Base-by-base conservation (phyloP, 192 early-diverging fungal genomes). In the Linnemannia zychae region DNA sequence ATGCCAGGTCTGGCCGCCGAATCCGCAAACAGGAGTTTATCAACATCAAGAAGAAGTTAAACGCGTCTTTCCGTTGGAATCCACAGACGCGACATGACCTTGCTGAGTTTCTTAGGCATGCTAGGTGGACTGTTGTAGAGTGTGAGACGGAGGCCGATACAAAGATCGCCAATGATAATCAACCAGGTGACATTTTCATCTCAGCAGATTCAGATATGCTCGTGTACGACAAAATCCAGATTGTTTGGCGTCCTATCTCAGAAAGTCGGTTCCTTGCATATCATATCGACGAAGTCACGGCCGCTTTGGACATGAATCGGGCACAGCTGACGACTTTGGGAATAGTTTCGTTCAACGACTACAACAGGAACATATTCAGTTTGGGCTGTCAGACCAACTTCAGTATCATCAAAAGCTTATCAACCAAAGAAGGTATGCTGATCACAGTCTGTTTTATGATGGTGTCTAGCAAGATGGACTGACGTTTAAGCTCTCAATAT, bases 81-180 rank as follows among this genome's bases (percentile, higher is more conserved):
- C 31, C 31, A 18, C 22, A 6, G n/a, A 1, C 47, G 17, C 46
- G 71, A 11, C 28, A 52, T 33, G 46, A 46, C 5, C 38, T 72
- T 9, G 71, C 48, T 18, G 22, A 22, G 2, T 72, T 50, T 48
- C 71, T 72, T 12, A 4, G 71, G 22, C 11, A n/a, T 3, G 9
- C n/a, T 22, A 13, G 49, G 12, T 52, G 49, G 71, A 31, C 28
- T 28, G 74, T 75, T 37, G 40, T 63, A 3, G 44, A 33, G 44
- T 75, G 74, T 34, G 36, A 75, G n/a, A 75, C 50, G 2, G 63
- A 75, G 40, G 74, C 74, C 22, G 57, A 75, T 46, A 22, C 66
- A 22, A 44, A 60, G 63, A 75, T 75, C 31, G 74, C 60, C 66
- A 22, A 44, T 40, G 63, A 75, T 75, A 31, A 60, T 40, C 37